These are phyloP conservation scores for Plasmodium ovale DNA, from an alignment of 169 alveolate genomes.

Conservation along the genomic window DNA sequence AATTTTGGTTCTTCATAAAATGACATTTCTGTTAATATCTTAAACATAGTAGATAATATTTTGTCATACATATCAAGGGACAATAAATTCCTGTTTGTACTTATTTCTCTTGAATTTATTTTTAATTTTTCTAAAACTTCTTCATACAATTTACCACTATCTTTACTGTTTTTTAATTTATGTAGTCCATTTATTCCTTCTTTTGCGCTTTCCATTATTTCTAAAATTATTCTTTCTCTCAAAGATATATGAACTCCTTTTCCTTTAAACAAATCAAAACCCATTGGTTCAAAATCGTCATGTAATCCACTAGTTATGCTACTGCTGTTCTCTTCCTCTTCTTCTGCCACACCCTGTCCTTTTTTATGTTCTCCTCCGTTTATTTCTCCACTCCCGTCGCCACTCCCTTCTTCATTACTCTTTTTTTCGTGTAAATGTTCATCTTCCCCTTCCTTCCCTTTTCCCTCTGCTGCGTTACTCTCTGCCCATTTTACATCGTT, in stretches of 20 bases:
- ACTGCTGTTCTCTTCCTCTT: neutral
- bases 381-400: too few species aligned
- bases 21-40: constrained; percentile 53
- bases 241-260: constrained; percentile 20
- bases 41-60: constrained; percentile 49
- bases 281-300: neutral
- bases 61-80: constrained; percentile 42
- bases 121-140: constrained; percentile 24
- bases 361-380: neutral
- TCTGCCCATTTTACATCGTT: too few species aligned
- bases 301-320: neutral
- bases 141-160: neutral
- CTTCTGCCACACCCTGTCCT: neutral
- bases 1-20: constrained; percentile 26
- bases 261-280: neutral
- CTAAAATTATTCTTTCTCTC: constrained; percentile 27
- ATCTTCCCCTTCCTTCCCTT: too few species aligned
- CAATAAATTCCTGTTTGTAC: neutral
- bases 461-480: too few species aligned
- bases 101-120: neutral
- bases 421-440: too few species aligned
- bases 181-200: constrained; percentile 35
- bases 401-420: too few species aligned
- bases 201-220: constrained; percentile 27
- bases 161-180: neutral